Evolutionary conservation across 495 filamentous ascomycete species (phyloP).

Genomic region (Trichocladium uniseriatum): DNA sequence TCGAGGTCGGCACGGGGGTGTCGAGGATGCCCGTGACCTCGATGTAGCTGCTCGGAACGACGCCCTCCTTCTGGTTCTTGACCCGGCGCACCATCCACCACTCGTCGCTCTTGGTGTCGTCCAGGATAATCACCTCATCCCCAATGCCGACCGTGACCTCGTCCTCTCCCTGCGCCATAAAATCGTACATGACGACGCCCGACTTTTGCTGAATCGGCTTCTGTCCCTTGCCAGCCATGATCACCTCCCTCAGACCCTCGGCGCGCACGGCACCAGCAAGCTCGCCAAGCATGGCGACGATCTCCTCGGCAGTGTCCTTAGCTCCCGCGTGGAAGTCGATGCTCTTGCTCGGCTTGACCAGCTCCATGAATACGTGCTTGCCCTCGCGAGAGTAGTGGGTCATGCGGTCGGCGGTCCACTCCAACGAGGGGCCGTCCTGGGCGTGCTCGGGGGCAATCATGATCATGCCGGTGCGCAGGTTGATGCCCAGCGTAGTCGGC

Average conservation of each 20-base stretch:
- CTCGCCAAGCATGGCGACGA: conserved; percentile 79
- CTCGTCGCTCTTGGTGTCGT: conserved; percentile 87
- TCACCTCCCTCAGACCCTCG: conserved; percentile 77
- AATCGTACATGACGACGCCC: conserved; percentile 86
- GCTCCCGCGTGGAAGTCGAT: conserved; percentile 94
- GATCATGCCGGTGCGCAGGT: conserved; percentile 74
- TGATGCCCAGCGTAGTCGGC: conserved; percentile 87
- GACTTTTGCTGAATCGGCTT: conserved; percentile 50
- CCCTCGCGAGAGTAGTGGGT: conserved; percentile 94
- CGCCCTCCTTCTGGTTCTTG: conserved; percentile 89
- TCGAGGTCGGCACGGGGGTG: conserved; percentile 30
- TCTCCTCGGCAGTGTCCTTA: conserved; percentile 93
- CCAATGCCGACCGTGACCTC: conserved; percentile 86
- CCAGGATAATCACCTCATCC: conserved; percentile 85
- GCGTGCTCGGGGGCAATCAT: conserved; percentile 82
- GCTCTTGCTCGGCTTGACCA: conserved; percentile 83
- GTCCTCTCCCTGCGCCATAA: conserved; percentile 91
- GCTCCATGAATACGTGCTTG: conserved; percentile 94
- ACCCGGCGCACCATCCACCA: conserved; percentile 94
- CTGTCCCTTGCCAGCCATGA: conserved; percentile 61
- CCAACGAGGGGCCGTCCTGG: conserved; percentile 69
- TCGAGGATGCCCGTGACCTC: conserved; percentile 63
- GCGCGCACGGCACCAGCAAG: conserved; percentile 75
- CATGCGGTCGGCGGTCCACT: conserved; percentile 90
- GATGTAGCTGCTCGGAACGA: conserved; percentile 95